Evolutionary conservation across 108 stramenopile species (phyloP), one percentile per base, ranked within the genome.

Genomic region (Heterococcus sp.): DNA sequence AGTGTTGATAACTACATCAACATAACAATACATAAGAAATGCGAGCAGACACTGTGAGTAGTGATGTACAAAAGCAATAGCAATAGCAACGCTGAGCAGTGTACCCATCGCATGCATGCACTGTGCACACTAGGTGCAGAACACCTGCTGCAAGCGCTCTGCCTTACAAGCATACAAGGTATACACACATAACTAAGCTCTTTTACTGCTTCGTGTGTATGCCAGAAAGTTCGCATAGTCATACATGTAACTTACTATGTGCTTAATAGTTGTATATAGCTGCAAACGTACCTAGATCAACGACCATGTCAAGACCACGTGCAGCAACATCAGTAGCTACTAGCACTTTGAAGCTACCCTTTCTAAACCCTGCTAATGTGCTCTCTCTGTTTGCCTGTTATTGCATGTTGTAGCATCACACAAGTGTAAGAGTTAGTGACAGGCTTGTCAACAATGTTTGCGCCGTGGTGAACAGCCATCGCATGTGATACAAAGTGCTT

Each of bases 281-380:
- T n/a, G n/a, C n/a, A n/a, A n/a, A n/a, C n/a, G n/a, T n/a, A n/a
- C n/a, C n/a, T n/a, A n/a, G n/a, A 75, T 98, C 96, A 32, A 98
- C 97, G 69, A 95, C 87, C 81, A 99, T 96, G 87, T 99, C 97
- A 79, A 98, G 95, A 31, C 99, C 99, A 37, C 99, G 90, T 28
- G 99, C 99, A 32, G 99, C 99, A 26, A 99, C 99, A 86, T 99
- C 99, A 0, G 99, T 99, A 0, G 99, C 99, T 21, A 99, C 96
- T 71, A 99, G 89, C 11, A 98, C 97, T 72, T 81, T 81, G 65
- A 81, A 81, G 0, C 58, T 65, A 33, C 79, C 79, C 71, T 71
- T 72, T 66, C 72, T 69, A 66, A 81, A 81, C 1, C 71, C 79
- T 29, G 63, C 68, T 1, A 81, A 66, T 32, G 79, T 81, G 14